A percentile compares a stretch with the other conserved stretches of the same genome.
These are phyloP conservation scores for Lactarius tabidus DNA, from an alignment of 768 basidiomycete genomes.

Conservation along the genomic window DNA sequence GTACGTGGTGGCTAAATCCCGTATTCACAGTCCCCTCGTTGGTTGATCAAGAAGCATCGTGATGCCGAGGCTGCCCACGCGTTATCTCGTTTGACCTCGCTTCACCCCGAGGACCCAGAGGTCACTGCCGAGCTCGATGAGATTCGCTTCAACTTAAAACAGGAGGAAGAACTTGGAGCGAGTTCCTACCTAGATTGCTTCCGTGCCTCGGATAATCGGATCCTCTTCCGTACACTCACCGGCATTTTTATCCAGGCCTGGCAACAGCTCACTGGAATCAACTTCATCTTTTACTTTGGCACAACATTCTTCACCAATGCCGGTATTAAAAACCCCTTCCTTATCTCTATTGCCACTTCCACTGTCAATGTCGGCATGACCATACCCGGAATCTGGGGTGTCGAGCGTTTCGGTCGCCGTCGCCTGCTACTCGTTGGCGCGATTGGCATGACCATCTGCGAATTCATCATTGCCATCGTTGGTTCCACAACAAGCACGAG, in stretches of 20 bases:
- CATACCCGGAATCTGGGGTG: slow-evolving; percentile 53
- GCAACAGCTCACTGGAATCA: slow-evolving; percentile 75
- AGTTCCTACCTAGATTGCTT: slow-evolving; percentile 66
- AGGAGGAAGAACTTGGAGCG: slow-evolving; percentile 58
- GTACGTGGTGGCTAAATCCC: neutral
- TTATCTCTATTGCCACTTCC: slow-evolving; percentile 64
- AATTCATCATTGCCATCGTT: slow-evolving; percentile 73
- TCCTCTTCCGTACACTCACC: slow-evolving; percentile 68
- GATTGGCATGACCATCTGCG: slow-evolving; percentile 70
- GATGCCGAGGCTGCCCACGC: slow-evolving; percentile 54
- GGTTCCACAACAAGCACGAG: slow-evolving; percentile 45
- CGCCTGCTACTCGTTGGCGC: slow-evolving; percentile 68
- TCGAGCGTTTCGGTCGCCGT: slow-evolving; percentile 76
- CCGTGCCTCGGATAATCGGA: slow-evolving; percentile 38
- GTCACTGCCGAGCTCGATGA: slow-evolving; percentile 50
- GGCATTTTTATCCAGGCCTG: slow-evolving; percentile 75
- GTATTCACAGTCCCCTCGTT: slow-evolving; percentile 59
- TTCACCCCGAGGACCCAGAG: slow-evolving; percentile 50
- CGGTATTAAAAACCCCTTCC: slow-evolving; percentile 43
- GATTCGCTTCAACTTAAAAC: slow-evolving; percentile 55
- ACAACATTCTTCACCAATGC: slow-evolving; percentile 44
- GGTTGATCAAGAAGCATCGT: slow-evolving; percentile 63
- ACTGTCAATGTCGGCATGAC: slow-evolving; percentile 48
- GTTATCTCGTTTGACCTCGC: slow-evolving; percentile 59
- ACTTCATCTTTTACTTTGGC: slow-evolving; percentile 69